phyloP scores from a whole-genome alignment of 2,329 filamentous ascomycete species.

The Penicillium sp. region DNA sequence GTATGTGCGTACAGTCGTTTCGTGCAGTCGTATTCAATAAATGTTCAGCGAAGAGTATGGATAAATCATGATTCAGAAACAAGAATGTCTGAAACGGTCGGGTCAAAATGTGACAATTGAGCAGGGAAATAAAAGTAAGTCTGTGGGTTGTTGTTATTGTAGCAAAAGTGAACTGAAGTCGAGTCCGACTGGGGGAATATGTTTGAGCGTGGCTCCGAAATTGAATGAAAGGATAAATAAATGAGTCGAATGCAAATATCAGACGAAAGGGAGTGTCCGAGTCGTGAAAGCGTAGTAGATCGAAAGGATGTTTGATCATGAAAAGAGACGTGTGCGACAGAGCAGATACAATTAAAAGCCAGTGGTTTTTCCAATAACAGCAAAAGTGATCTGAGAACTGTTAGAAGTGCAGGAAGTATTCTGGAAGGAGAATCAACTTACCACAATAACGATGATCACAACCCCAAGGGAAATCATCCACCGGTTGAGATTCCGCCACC shows the following conservation, averaged over 20 bases:
- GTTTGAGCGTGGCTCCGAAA: neutral
- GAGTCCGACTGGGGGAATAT: neutral
- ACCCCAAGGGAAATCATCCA: conserved; percentile 61
- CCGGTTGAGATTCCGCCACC: conserved; percentile 65
- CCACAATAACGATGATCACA: conserved; percentile 56
- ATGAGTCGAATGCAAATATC: neutral
- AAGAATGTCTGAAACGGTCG: conserved; percentile 5
- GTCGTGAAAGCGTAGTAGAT: conserved; percentile 12
- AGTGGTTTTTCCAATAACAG: conserved; percentile 34
- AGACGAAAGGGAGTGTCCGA: neutral
- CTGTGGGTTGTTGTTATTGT: conserved; percentile 2
- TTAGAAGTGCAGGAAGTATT: conserved; percentile 4
- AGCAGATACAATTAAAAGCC: conserved; percentile 26
- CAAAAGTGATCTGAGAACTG: conserved; percentile 26
- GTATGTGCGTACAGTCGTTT: conserved; percentile 31
- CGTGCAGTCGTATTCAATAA: conserved; percentile 31
- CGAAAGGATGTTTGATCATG: neutral
- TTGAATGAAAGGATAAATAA: neutral
- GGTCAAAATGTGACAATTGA: neutral
- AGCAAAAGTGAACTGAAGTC: neutral
- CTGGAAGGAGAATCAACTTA: conserved; percentile 36
- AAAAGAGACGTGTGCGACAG: neutral
- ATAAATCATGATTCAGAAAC: conserved; percentile 11
- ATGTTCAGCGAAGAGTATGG: conserved; percentile 21
- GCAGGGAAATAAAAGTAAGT: conserved; percentile 5